phyloP scores from a whole-genome alignment of 2,329 filamentous ascomycete genomes.

The Orbilia quercus region DNA sequence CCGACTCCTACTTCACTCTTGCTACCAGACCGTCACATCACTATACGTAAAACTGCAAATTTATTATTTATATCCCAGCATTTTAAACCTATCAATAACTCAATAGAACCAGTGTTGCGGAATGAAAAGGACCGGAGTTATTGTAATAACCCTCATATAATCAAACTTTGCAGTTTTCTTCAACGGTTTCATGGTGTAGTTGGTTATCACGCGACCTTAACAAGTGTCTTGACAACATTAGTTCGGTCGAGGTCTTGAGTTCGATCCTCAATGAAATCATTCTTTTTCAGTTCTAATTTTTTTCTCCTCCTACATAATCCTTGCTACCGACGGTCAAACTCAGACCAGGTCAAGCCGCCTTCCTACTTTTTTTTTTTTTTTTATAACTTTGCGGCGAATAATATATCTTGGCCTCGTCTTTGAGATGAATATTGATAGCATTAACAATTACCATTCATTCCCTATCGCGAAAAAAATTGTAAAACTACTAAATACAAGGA shows the following conservation, averaged over 20 bases:
- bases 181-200: slow-evolving; percentile 56
- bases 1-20: no score
- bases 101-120: no score
- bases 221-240: slow-evolving; percentile 19
- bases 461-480: slow-evolving; percentile 2
- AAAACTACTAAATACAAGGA: slow-evolving; percentile 2
- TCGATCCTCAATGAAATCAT: slow-evolving; percentile 56
- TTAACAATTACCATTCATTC: slow-evolving; percentile 13
- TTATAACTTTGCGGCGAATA: no score
- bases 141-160: not conserved
- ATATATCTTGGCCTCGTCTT: no score
- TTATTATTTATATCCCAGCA: no score
- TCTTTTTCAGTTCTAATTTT: slow-evolving; percentile 19
- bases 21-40: no score
- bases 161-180: not conserved
- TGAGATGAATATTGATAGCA: not conserved
- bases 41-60: no score
- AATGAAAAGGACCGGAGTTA: no score
- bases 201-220: slow-evolving; percentile 57
- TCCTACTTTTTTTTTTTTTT: no score
- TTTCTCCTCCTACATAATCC: not conserved
- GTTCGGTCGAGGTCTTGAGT: slow-evolving; percentile 56
- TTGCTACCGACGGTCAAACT: no score
- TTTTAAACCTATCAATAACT: no score
- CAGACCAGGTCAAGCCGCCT: no score